These are phyloP conservation scores for Thinopyrum elongatum DNA, from an alignment of 176 grass and related monocot genomes.

Conservation along the genomic window DNA sequence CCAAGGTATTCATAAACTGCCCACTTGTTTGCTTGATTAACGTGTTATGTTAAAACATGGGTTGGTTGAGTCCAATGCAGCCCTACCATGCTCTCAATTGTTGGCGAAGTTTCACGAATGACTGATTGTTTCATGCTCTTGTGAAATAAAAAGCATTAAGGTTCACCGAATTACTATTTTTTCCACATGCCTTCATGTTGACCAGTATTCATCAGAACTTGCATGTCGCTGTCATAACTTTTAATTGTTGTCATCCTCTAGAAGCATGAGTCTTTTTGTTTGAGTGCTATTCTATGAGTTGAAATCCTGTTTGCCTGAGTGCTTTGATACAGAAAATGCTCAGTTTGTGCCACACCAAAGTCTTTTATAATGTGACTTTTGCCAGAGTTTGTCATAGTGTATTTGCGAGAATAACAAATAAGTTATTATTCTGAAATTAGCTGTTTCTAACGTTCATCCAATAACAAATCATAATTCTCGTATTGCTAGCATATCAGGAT, in stretches of 20 bases:
- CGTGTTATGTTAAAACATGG: not conserved
- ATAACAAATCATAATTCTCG: too few relatives aligned
- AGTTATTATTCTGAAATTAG: too few relatives aligned
- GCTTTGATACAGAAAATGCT: not conserved
- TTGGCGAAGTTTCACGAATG: not conserved
- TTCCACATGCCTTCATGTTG: not conserved
- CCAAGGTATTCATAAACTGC: not conserved
- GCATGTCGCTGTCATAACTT: not conserved
- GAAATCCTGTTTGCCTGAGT: not conserved
- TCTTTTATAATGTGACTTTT: too few relatives aligned
- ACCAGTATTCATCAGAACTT: not conserved
- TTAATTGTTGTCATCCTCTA: not conserved
- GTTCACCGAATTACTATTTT: not conserved
- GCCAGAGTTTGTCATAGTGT: too few relatives aligned
- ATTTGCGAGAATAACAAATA: too few relatives aligned
- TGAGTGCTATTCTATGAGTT: not conserved
- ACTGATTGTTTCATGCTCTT: not conserved
- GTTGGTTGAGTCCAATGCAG: not conserved
- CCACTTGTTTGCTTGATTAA: not conserved
- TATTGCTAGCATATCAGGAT: too few relatives aligned
- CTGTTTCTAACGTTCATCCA: too few relatives aligned
- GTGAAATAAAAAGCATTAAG: not conserved
- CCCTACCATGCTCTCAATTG: not conserved
- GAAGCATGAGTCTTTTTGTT: not conserved
- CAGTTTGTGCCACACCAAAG: not conserved